phyloP scores from a whole-genome alignment of 2,329 filamentous ascomycete genomes.

The Harringtonia lauricola region DNA sequence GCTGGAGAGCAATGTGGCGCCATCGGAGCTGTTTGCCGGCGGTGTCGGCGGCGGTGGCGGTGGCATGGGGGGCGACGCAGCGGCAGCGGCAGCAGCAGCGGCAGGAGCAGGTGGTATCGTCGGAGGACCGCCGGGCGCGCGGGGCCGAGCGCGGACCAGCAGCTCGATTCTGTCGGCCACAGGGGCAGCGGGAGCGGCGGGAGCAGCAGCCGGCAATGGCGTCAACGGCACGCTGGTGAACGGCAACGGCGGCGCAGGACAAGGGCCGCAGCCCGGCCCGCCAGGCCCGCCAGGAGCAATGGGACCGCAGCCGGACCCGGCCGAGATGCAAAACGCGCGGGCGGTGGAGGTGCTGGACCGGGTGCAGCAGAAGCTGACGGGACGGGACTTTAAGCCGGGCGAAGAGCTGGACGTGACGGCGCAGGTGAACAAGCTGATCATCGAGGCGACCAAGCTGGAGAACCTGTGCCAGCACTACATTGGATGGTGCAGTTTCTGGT shows the following conservation, averaged over 20 bases:
- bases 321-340: constrained; percentile 84
- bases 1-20: constrained; percentile 50
- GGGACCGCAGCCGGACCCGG: constrained; percentile 28
- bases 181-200: constrained; percentile 20
- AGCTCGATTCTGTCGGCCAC: constrained; percentile 32
- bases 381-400: constrained; percentile 76
- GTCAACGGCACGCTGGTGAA: background rate
- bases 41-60: constrained; percentile 3
- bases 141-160: constrained; percentile 48
- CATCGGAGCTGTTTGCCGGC: constrained; percentile 44
- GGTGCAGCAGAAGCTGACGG: constrained; percentile 92
- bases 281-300: too few species aligned
- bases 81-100: constrained; percentile 16
- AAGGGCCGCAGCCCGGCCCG: background rate
- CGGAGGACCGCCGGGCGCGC: constrained; percentile 26
- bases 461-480: constrained; percentile 99
- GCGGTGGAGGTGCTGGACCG: constrained; percentile 84
- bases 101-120: constrained; percentile 22
- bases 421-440: constrained; percentile 90
- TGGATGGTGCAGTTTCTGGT: constrained; percentile 99
- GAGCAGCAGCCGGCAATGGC: constrained; percentile 3
- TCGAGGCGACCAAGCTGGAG: constrained; percentile 92
- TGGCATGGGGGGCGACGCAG: constrained; percentile 25
- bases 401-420: constrained; percentile 76
- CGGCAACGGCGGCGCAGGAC: background rate